These are phyloP conservation scores for Aegle marmelos DNA, from an alignment of 345 rosid genomes.

Conservation along the genomic window DNA sequence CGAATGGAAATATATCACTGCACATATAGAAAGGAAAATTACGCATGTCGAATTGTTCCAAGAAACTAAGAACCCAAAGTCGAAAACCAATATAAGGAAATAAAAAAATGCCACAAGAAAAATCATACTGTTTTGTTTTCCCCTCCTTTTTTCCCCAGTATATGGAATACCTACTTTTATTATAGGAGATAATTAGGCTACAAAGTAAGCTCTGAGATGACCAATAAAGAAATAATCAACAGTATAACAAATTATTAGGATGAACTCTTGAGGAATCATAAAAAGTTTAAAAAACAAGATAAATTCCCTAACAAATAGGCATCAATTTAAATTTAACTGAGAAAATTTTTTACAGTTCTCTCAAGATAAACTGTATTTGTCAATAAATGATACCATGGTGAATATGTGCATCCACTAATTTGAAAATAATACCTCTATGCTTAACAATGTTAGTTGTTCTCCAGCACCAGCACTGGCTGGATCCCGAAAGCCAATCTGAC, in stretches of 20 bases:
- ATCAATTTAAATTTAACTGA: neutral
- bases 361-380: neutral
- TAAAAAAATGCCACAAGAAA: neutral
- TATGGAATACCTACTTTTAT: neutral
- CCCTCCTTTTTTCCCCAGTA: neutral
- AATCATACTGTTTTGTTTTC: neutral
- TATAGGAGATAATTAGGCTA: neutral
- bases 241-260: neutral
- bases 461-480: conserved; percentile 96
- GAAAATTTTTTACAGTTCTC: neutral
- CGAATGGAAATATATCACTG: neutral
- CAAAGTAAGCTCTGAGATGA: neutral
- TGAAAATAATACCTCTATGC: conserved; percentile 66
- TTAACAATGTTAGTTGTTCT: conserved; percentile 81
- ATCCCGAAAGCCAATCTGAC: conserved; percentile 95
- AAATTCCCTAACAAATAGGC: neutral
- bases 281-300: neutral
- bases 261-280: neutral
- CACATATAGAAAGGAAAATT: neutral
- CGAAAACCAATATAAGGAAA: neutral
- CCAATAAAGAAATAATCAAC: neutral
- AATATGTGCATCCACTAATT: neutral
- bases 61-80: neutral
- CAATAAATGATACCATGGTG: neutral
- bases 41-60: neutral